Evolutionary conservation across 495 filamentous ascomycete genomes (phyloP).

Genomic region (Penicillium turbatum): DNA sequence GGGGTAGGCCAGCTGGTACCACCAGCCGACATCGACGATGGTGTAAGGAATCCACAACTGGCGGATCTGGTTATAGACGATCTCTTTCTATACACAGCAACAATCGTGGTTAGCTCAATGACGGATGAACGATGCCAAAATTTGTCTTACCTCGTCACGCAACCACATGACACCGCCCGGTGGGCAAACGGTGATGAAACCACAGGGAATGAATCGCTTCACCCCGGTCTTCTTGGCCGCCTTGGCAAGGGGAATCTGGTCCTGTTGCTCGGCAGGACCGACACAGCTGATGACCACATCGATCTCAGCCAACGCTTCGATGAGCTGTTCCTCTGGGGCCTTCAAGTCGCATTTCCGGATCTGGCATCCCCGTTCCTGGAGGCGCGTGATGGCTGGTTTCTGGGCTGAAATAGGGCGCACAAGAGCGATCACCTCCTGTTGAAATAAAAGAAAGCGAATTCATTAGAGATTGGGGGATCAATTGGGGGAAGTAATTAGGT

Average conservation of each 20-base stretch:
- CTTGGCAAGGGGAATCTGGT: slow-evolving; percentile 50
- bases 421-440: slow-evolving; percentile 48
- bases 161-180: slow-evolving; percentile 46
- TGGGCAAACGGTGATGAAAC: slow-evolving; percentile 47
- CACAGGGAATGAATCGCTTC: slow-evolving; percentile 56
- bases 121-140: not conserved
- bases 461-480: slow-evolving; percentile 1
- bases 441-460: not conserved
- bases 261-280: slow-evolving; percentile 41
- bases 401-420: slow-evolving; percentile 45
- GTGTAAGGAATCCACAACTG: slow-evolving; percentile 53
- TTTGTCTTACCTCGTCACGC: slow-evolving; percentile 39
- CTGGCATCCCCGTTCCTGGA: slow-evolving; percentile 44
- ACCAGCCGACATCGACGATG: slow-evolving; percentile 59
- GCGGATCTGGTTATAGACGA: slow-evolving; percentile 52
- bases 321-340: slow-evolving; percentile 43
- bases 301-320: slow-evolving; percentile 42
- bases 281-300: slow-evolving; percentile 54
- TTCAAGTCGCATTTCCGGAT: slow-evolving; percentile 46
- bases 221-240: slow-evolving; percentile 54
- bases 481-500: not conserved
- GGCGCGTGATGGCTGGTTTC: slow-evolving; percentile 41
- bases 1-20: slow-evolving; percentile 53
- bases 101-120: slow-evolving; percentile 12
- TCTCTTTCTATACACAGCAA: slow-evolving; percentile 44